Conservation (phyloP, 495 filamentous ascomycete species). For the Massariosphaeria phaeospora region DNA sequence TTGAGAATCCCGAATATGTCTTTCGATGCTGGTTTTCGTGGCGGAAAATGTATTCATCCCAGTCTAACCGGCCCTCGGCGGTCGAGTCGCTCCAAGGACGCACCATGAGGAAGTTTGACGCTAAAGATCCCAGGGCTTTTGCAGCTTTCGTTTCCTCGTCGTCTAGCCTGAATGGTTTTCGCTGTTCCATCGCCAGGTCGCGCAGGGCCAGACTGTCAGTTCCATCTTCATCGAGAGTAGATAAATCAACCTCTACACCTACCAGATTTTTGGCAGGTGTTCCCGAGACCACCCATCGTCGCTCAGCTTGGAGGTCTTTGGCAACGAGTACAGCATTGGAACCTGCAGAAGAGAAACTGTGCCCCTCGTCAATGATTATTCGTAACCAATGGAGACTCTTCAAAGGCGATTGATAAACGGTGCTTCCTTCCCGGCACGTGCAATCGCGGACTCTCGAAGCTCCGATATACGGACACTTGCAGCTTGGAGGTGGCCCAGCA, state of each 20-base stretch:
- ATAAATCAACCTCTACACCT: slow-evolving; percentile 63
- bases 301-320: slow-evolving; percentile 61
- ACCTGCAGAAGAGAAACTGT: slow-evolving; percentile 59
- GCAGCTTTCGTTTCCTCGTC: slow-evolving; percentile 33
- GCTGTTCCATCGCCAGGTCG: slow-evolving; percentile 31
- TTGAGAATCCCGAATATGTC: slow-evolving; percentile 42
- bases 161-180: slow-evolving; percentile 32
- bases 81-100: slow-evolving; percentile 67
- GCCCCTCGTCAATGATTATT: slow-evolving; percentile 88
- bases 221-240: slow-evolving; percentile 35
- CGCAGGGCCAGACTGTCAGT: slow-evolving; percentile 35
- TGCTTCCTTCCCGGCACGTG: slow-evolving; percentile 39
- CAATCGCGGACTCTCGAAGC: slow-evolving; percentile 43
- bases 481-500: slow-evolving; percentile 31
- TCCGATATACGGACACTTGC: slow-evolving; percentile 46
- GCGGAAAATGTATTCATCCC: slow-evolving; percentile 71
- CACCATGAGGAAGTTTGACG: slow-evolving; percentile 65
- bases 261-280: slow-evolving; percentile 80
- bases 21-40: slow-evolving; percentile 48
- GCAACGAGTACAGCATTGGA: slow-evolving; percentile 64
- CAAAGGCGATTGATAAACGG: slow-evolving; percentile 56
- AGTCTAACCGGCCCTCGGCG: slow-evolving; percentile 52
- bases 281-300: slow-evolving; percentile 86
- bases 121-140: slow-evolving; percentile 71
- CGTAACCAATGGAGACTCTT: slow-evolving; percentile 74